These are phyloP conservation scores for Sisymbrium irio DNA, from an alignment of 345 rosid species.

Conservation along the genomic window DNA sequence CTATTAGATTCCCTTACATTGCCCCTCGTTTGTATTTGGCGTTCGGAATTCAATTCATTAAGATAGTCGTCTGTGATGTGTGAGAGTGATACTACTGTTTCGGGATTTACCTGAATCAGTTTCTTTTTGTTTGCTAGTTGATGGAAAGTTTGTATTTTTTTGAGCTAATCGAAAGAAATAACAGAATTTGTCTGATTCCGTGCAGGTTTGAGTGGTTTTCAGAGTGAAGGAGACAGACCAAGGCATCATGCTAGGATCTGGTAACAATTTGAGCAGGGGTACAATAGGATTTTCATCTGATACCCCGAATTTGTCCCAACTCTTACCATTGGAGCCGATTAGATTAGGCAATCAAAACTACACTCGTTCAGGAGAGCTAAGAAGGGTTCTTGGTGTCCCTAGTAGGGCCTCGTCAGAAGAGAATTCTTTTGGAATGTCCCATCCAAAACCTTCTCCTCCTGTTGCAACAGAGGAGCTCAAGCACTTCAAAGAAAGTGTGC, in stretches of 20 bases:
- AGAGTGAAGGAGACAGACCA: constrained; percentile 2
- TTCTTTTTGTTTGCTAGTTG: neutral
- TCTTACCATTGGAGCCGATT: constrained; percentile 75
- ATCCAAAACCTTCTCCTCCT: constrained; percentile 57
- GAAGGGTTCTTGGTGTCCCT: constrained; percentile 70
- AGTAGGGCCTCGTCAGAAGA: constrained; percentile 61
- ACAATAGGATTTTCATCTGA: constrained; percentile 51
- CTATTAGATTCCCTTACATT: neutral
- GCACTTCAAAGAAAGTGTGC: constrained; percentile 82
- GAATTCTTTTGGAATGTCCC: constrained; percentile 57
- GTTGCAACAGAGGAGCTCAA: constrained; percentile 80
- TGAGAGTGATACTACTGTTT: neutral
- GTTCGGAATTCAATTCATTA: too few relatives aligned
- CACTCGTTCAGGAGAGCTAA: constrained; percentile 73
- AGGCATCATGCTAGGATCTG: constrained; percentile 55
- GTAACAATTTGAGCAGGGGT: constrained; percentile 55
- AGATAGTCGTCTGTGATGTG: neutral
- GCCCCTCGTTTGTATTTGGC: neutral
- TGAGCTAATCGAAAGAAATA: neutral
- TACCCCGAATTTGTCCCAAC: constrained; percentile 57
- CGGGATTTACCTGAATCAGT: neutral
- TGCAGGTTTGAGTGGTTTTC: constrained; percentile 29
- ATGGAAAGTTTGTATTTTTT: neutral
- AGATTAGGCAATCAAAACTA: constrained; percentile 61
- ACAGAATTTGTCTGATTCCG: neutral